Evolutionary conservation across 176 grass and related monocot species (phyloP), one percentile per base, ranked within the genome.

Genomic region (Bromus sterilis): DNA sequence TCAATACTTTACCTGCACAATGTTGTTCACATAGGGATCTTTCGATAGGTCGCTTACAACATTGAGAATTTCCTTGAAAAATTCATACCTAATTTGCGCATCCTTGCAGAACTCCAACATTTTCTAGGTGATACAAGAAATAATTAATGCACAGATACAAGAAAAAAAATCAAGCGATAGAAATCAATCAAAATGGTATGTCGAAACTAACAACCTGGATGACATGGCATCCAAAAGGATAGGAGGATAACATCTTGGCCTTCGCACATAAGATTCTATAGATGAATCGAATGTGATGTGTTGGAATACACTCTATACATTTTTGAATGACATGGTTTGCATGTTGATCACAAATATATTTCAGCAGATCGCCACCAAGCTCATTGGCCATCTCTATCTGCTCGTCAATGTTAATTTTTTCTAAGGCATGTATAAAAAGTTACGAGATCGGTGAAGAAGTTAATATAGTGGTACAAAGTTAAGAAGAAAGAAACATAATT

Each of bases 271-370:
- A 86, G 48, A 55, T 28, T 48, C 29, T 62, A 25, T 87, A 60
- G 28, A 97, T 83, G 39, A 85, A 83, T 7, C 58, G 53, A 23
- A 85, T 91, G 13, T 53, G 33, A 26, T 87, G 67, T 5, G 80
- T 14, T 14, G 93, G 90, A 11, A 97, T 66, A 37, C 83, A 89
- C 40, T 91, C 86, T 18, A 97, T 77, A 32, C 85, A 90, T 51
- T 90, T 96, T 11, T 91, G 80, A 13, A 93, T 29, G 30, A 92
- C 88, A 25, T 89, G 73, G 73, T 86, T 93, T 35, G 82, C 86
- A 59, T 89, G 64, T 55, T 87, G 80, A 46, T 96, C 93, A 35
- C 73, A 43, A 13, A 83, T 57, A 58, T 83, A 96, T 43, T 30
- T 58, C 39, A 91, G 25, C 5, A 89, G 71, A 35, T 89, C 70